Evolutionary conservation across 495 filamentous ascomycete genomes (phyloP).

Genomic region (Penicillium parvum): DNA sequence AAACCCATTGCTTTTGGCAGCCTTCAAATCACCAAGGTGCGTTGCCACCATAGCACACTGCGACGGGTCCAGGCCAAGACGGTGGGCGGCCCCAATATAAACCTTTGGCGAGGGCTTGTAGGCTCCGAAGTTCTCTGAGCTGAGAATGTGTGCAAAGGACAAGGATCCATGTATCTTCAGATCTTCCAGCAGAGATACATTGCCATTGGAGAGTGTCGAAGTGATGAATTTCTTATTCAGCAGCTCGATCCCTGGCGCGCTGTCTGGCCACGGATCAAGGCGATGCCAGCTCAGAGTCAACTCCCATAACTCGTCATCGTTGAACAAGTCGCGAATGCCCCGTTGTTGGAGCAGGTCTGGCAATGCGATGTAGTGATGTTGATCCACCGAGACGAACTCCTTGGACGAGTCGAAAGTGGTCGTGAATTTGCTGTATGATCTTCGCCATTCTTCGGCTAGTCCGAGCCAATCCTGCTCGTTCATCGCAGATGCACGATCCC

Average conservation of each 20-base stretch:
- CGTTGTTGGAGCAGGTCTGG: constrained; percentile 50
- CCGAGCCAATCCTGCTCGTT: constrained; percentile 52
- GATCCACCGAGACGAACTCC: constrained; percentile 57
- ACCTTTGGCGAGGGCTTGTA: constrained; percentile 71
- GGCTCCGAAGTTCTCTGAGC: constrained; percentile 65
- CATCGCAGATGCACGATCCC: constrained; percentile 45
- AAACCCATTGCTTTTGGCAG: constrained; percentile 59
- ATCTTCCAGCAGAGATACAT: constrained; percentile 61
- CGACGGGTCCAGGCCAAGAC: constrained; percentile 50
- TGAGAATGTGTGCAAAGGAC: constrained; percentile 57
- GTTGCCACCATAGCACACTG: constrained; percentile 78
- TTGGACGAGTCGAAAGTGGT: constrained; percentile 38
- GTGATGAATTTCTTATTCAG: constrained; percentile 55
- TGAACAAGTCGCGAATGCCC: constrained; percentile 54
- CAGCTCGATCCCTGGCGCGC: constrained; percentile 47
- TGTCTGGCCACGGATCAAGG: constrained; percentile 67
- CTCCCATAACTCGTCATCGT: constrained; percentile 49
- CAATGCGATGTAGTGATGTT: constrained; percentile 63
- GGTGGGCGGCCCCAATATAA: constrained; percentile 61
- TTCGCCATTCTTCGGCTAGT: constrained; percentile 66
- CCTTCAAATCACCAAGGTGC: constrained; percentile 64
- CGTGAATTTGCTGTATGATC: constrained; percentile 59
- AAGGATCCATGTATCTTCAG: constrained; percentile 53
- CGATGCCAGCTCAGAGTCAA: constrained; percentile 65
- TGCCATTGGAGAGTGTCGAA: constrained; percentile 71